Base-by-base conservation (phyloP, 1,284 basidiomycete species). In the Trametes polyzona region DNA sequence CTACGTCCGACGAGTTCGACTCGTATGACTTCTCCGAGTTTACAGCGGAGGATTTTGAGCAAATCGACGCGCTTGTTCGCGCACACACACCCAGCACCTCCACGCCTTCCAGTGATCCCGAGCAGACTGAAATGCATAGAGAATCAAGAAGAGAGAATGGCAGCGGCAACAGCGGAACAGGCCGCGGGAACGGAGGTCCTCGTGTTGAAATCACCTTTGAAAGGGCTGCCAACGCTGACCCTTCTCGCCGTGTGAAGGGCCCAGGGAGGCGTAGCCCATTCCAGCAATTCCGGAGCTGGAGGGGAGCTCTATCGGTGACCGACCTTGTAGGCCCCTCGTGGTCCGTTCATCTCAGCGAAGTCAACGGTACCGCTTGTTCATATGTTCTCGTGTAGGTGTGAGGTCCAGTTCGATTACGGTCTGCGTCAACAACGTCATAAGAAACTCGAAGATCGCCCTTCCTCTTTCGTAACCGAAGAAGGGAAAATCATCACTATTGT, bases 361-460 rank as follows among this genome's bases (percentile, higher is more conserved):
- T 2, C 24, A 46, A 58, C 30, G 48, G 46, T n/a, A 7, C 14
- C n/a, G 48, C 29, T 29, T 26, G 26, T 42, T 52, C 19, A 39
- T 36, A 11, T 10, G 29, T 2, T 42, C 3, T 24, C 10, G 16
- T 17, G 14, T 42, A 90, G 88, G 88, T 90, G 88, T 66, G 88
- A 90, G 66, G 77, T 93, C 52, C 91, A 94, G 68, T 86, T 83
- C 67, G 88, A 91, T 60, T 92, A 92, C 65, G 82, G 86, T 2
- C 74, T 91, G 26, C 80, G 82, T 24, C 83, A 86, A 61, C 74
- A 77, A 52, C 81, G 90, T 7, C 77, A 76, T 48, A 76, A 76
- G 39, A 83, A 82, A 4, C 67, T 88, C 0, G 72, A 74, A 11
- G 57, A 78, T 17, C 80, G 92, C 35, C 90, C 91, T 0, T 63